These are phyloP conservation scores for Phaeotremella skinneri DNA, from an alignment of 768 basidiomycete genomes.

Conservation along the genomic window DNA sequence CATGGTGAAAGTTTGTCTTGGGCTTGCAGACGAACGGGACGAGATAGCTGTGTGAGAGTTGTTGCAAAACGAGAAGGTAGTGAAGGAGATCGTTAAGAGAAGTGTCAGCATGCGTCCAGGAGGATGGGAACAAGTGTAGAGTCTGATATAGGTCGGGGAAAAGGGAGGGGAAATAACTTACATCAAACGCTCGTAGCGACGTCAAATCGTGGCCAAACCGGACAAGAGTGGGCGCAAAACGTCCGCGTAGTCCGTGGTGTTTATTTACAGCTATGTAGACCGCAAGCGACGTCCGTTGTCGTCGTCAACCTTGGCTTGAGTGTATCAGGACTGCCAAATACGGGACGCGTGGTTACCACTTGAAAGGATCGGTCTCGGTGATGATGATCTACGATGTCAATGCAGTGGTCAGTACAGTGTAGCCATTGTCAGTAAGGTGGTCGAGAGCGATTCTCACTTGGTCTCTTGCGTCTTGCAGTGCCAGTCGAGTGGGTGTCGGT, in stretches of 20 bases:
- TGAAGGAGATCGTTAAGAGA: neutral
- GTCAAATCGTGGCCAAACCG: neutral
- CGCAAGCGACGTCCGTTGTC: no score
- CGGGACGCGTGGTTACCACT: no score
- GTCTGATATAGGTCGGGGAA: neutral
- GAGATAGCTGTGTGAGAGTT: neutral
- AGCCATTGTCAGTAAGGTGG: no score
- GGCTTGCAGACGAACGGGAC: neutral
- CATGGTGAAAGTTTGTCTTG: conserved; percentile 17
- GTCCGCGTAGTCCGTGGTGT: neutral
- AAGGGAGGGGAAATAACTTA: neutral
- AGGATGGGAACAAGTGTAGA: neutral
- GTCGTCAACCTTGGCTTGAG: no score
- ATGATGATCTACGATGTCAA: no score
- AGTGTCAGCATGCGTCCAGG: neutral
- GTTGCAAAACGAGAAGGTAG: conserved; percentile 9
- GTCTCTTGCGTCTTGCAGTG: neutral
- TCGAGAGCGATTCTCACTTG: neutral
- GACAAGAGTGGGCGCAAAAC: neutral
- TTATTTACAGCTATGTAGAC: neutral
- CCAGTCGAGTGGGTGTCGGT: neutral
- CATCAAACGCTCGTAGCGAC: neutral
- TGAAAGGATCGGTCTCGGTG: no score
- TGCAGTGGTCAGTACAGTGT: no score
- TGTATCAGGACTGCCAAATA: no score